Evolutionary conservation across 306 rosid species (phyloP).

Genomic region (Trifolium pratense): DNA sequence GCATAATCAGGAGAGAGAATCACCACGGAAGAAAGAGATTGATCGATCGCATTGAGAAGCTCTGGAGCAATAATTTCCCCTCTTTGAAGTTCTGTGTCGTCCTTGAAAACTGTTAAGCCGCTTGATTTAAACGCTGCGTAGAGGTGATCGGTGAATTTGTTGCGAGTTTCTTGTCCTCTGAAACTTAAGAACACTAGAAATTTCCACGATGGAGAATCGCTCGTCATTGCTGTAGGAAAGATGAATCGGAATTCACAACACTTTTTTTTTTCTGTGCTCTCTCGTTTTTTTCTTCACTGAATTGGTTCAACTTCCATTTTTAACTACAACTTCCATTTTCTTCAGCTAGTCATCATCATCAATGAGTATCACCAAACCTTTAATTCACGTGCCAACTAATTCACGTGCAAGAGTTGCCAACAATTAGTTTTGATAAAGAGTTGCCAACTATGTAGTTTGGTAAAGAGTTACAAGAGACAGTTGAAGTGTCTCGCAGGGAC

Average conservation of each 20-base stretch:
- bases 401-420: too few species aligned
- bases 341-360: too few species aligned
- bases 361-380: too few species aligned
- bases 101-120: constrained; percentile 25
- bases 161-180: constrained; percentile 38
- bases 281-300: not conserved
- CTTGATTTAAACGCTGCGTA: not conserved
- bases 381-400: too few species aligned
- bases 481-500: too few species aligned
- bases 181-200: constrained; percentile 41
- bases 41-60: too few species aligned
- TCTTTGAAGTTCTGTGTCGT: constrained; percentile 18
- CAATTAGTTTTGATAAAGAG: too few species aligned
- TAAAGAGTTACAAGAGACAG: too few species aligned
- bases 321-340: too few species aligned
- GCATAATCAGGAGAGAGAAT: constrained; percentile 42
- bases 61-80: not conserved
- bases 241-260: not conserved
- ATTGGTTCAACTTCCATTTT: too few species aligned
- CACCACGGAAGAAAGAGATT: not conserved
- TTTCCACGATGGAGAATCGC: constrained; percentile 7
- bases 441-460: too few species aligned
- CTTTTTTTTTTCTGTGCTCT: not conserved
- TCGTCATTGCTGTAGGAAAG: not conserved
- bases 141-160: constrained; percentile 32